Conservation (phyloP, 176 grass and related monocot species). For the Saccharum spontaneum region DNA sequence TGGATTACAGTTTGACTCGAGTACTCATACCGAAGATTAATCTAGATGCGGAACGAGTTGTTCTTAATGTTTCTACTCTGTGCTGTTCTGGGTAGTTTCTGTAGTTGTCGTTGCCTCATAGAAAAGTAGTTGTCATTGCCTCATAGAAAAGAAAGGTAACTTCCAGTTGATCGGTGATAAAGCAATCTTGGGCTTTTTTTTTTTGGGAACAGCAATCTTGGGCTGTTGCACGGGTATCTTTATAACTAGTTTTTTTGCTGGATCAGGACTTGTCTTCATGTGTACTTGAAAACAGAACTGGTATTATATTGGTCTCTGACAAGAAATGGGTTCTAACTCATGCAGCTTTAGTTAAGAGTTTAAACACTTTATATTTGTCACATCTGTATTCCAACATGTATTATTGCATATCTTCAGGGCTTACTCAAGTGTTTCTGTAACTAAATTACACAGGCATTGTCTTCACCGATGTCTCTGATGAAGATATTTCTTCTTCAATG, state of each 20-base stretch:
- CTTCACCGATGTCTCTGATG: constrained; percentile 50
- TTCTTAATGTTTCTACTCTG: not conserved
- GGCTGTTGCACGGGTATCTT: not conserved
- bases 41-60: not conserved
- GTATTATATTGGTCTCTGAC: not conserved
- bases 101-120: not conserved
- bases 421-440: constrained; percentile 19
- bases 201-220: not conserved
- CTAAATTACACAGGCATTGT: constrained; percentile 44
- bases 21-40: not conserved
- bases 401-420: not conserved
- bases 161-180: not conserved
- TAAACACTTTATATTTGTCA: constrained; percentile 22
- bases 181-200: not conserved
- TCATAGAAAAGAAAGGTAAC: not conserved
- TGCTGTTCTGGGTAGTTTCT: not conserved
- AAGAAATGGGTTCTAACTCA: not conserved
- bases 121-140: not conserved
- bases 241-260: not conserved
- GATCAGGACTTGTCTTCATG: not conserved
- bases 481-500: constrained; percentile 81
- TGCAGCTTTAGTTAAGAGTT: not conserved
- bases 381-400: constrained; percentile 4
- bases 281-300: too few relatives aligned
- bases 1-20: not conserved